Evolutionary conservation across 805 yeast genomes (phyloP), one percentile per base, ranked within the genome.

Genomic region (Wickerhamiella dianesei): DNA sequence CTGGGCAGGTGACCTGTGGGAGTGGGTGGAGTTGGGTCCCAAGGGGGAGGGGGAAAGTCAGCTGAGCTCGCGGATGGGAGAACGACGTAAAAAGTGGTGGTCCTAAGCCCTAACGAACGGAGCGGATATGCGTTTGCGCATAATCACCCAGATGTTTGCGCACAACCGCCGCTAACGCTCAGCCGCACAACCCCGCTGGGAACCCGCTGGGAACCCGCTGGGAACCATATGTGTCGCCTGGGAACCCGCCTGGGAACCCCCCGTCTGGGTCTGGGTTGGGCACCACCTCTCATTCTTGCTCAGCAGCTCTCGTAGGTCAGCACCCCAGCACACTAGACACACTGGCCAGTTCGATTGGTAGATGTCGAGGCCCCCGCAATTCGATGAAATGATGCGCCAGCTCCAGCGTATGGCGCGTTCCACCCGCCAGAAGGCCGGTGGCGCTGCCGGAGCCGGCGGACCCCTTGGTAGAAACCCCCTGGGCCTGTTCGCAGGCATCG

Each of bases 401-500:
- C 32, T 49, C 46, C 48, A 48, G 50, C 41, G 40, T 16, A 6
- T 19, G 35, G 21, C 32, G 46, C 16, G 14, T 17, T 19, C 35
- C 18, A 18, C 13, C 17, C 18, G 21, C 13, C 42, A n/a, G 35
- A 16, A 21, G 35, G 36, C 40, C 16, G 39, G 46, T 13, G 25
- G 41, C n/a, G 17, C 41, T 39, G 46, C 40, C 13, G 50, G 47
- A 16, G 45, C 45, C 16, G 45, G 49, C 41, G 22, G 40, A 44
- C 37, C 47, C 37, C 58, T 61, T 4, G 65, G 69, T 25, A 6
- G 17, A n/a, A 64, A 68, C 6, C 80, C 82, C 46, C 64, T 68
- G 22, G 78, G 79, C 17, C 62, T 76, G 29, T 70, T 79, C 59
- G 75, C 79, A 18, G 87, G 86, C 4, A 56, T 73, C 18, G 82